These are phyloP conservation scores for Acorus gramineus DNA, from an alignment of 106 monocot species.

Conservation along the genomic window DNA sequence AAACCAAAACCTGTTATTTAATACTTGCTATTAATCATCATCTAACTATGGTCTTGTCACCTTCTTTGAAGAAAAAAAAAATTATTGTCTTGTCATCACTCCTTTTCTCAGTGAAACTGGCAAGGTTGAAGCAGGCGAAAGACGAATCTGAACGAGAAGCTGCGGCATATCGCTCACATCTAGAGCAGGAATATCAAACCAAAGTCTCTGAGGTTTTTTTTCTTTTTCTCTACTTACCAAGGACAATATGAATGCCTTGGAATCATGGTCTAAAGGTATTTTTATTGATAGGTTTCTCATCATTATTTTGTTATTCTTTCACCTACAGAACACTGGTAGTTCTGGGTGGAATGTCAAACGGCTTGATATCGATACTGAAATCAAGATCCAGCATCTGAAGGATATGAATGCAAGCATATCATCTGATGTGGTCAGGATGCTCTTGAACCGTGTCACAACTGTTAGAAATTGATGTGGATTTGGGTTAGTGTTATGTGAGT, in stretches of 20 bases:
- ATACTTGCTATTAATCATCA: too few species aligned
- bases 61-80: too few species aligned
- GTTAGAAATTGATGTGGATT: conserved; percentile 5
- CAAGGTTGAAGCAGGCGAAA: conserved; percentile 30
- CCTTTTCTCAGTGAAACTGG: conserved; percentile 19
- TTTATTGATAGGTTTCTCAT: too few species aligned
- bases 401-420: conserved; percentile 14
- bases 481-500: too few species aligned
- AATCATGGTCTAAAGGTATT: too few species aligned
- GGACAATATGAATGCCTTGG: too few species aligned
- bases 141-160: conserved; percentile 30
- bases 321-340: conserved; percentile 16
- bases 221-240: background rate
- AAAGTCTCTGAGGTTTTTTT: conserved; percentile 23
- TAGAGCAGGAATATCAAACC: conserved; percentile 29
- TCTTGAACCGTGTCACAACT: conserved; percentile 22
- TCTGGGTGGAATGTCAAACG: conserved; percentile 29
- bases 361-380: conserved; percentile 30
- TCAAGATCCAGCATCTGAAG: conserved; percentile 25
- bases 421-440: conserved; percentile 26
- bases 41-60: too few species aligned
- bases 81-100: too few species aligned
- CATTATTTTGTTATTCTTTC: too few species aligned
- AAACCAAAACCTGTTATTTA: too few species aligned
- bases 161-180: conserved; percentile 19